Evolutionary conservation across 352 stramenopile genomes (phyloP), one percentile per base, ranked within the genome.

Genomic region (Globisporangium alternatum): DNA sequence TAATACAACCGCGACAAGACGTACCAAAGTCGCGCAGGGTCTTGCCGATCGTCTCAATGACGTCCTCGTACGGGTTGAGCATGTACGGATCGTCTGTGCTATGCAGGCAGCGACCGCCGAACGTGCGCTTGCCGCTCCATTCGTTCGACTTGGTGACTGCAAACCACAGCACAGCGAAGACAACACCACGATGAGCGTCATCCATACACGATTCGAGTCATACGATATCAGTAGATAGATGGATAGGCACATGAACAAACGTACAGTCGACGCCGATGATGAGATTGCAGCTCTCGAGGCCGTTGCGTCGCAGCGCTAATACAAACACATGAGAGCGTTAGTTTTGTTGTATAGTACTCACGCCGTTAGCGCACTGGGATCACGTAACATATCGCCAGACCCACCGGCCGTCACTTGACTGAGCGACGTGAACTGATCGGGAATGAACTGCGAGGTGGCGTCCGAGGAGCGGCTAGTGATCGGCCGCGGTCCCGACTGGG

Each of bases 91-190:
- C 69, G 56, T 85, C 80, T 28, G 83, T 87, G 49, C 76, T 76
- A 62, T 95, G 88, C 21, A 96, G 76, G 53, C 78, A 83, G 35
- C 75, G 74, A 5, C 85, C 85, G 19, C 66, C 62, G 56, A 96
- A 96, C 57, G 86, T 93, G 54, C 74, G 79, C 59, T 92, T 95
- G 54, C 88, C 88, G 48, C 82, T 96, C 87, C 86, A 96, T 43
- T 96, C 85, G 65, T 95, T 96, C 56, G 84, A 94, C 69, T 95
- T 96, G 54, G 88, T 96, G 72, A 89, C 86, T 95, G 49, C 44
- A 55, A 80, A 77, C 90, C 53, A 31, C 12, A 45, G 43, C 47
- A 62, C 58, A 49, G 13, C n/a, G 19, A 28, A 25, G 13, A 47
- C 3, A 43, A 30, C 17, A 25, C 21, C 51, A 44, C 17, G 13